A percentile compares a stretch with the other conserved stretches of the same genome.
phyloP scores from a whole-genome alignment of 805 yeast genomes.

The Cyberlindnera suaveolens region DNA sequence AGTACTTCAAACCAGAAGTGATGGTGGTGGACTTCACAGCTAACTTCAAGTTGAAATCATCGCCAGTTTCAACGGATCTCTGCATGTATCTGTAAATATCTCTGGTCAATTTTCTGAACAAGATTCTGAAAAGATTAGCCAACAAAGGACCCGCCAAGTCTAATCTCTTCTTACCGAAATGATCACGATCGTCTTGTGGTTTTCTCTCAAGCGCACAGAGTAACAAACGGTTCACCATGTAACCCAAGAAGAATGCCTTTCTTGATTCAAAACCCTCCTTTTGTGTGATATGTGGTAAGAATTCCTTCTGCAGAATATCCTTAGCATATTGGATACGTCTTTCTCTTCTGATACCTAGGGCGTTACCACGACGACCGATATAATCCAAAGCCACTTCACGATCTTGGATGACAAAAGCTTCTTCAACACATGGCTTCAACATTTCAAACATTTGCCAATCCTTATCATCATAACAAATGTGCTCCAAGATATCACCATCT shows the following conservation, averaged over 20 bases:
- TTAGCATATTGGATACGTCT: conserved; percentile 98
- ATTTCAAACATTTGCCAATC: conserved; percentile 99
- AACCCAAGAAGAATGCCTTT: conserved; percentile 95
- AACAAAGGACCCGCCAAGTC: conserved; percentile 98
- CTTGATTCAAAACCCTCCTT: conserved; percentile 95
- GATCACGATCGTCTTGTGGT: conserved; percentile 99
- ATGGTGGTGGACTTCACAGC: conserved; percentile 97
- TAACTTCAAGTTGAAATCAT: conserved; percentile 90
- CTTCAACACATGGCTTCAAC: conserved; percentile 98
- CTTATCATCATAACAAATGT: conserved; percentile 93
- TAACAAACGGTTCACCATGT: conserved; percentile 92
- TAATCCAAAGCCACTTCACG: conserved; percentile 96
- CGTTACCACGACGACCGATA: conserved; percentile 98
- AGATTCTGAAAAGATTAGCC: conserved; percentile 90
- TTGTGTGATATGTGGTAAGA: conserved; percentile 95
- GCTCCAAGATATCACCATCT: conserved; percentile 97
- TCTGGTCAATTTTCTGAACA: conserved; percentile 90
- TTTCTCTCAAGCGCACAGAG: conserved; percentile 95
- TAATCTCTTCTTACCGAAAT: conserved; percentile 96
- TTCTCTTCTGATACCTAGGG: conserved; percentile 92
- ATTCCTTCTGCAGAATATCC: conserved; percentile 93
- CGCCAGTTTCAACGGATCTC: conserved; percentile 96
- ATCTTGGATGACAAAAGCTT: conserved; percentile 96
- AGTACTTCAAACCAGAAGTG: conserved; percentile 95
- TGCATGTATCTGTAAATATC: conserved; percentile 98